A percentile compares a stretch with the other conserved stretches of the same genome.
Evolutionary conservation across 768 basidiomycete genomes (phyloP).

Genomic region (Kwoniella mangroviensis): DNA sequence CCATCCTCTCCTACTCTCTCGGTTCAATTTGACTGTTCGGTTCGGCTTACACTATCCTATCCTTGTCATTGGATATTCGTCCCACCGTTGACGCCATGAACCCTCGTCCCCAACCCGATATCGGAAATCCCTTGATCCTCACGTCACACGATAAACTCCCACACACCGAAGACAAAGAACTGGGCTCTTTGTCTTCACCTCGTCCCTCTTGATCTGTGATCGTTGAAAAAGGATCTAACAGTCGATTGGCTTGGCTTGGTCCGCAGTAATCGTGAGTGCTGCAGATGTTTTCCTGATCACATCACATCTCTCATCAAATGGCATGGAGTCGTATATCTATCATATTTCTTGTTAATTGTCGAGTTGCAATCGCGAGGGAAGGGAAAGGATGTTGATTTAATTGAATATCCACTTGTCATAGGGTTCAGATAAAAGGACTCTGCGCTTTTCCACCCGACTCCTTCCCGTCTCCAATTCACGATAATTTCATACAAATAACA

Average conservation of each 20-base stretch:
- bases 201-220: not conserved
- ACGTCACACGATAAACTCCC: not conserved
- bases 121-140: not conserved
- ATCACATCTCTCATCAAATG: not conserved
- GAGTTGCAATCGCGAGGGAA: not conserved
- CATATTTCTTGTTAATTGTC: not conserved
- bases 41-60: not conserved
- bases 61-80: not conserved
- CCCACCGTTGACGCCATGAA: not conserved
- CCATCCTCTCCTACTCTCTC: not conserved
- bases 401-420: not conserved
- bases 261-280: not conserved
- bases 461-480: not conserved
- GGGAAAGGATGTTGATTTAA: slow-evolving; percentile 4
- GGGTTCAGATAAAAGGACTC: not conserved
- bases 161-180: not conserved
- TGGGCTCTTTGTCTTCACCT: slow-evolving; percentile 3
- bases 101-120: not conserved
- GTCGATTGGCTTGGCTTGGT: not conserved
- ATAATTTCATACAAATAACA: not conserved
- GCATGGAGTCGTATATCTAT: not conserved
- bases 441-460: slow-evolving; percentile 5
- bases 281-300: too few relatives aligned
- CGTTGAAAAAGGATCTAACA: not conserved
- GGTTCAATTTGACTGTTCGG: not conserved